A percentile compares a stretch with the other conserved stretches of the same genome.
phyloP scores from a whole-genome alignment of 176 grass and related monocot species.

The Oryza glumipatula region DNA sequence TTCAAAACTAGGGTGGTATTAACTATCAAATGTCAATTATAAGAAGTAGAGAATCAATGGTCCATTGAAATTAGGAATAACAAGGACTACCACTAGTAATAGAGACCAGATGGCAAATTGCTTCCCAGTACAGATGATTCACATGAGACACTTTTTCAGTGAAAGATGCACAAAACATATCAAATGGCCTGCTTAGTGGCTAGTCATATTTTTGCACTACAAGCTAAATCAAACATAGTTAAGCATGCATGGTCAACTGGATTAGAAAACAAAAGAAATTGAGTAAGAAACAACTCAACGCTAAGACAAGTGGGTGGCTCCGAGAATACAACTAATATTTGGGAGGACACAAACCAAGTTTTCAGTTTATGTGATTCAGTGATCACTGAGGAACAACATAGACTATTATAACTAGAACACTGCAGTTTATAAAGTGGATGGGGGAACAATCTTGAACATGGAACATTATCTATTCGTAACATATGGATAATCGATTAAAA shows the following conservation, averaged over 20 bases:
- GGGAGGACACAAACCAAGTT: not conserved
- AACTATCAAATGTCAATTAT: too few relatives aligned
- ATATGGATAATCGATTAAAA: not conserved
- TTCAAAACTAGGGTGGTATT: too few relatives aligned
- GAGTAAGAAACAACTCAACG: not conserved
- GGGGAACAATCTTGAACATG: not conserved
- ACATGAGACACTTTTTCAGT: not conserved
- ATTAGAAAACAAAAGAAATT: not conserved
- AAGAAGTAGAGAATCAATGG: too few relatives aligned
- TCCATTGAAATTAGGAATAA: not conserved
- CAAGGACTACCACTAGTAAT: not conserved
- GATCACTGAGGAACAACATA: not conserved
- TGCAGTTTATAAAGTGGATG: not conserved
- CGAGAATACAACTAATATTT: not conserved
- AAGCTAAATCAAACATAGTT: constrained; percentile 20
- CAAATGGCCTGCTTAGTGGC: not conserved
- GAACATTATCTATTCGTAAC: constrained; percentile 11
- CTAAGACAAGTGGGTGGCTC: not conserved
- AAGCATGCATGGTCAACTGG: not conserved
- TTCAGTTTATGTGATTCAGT: not conserved
- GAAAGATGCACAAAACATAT: not conserved
- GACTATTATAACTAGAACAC: not conserved
- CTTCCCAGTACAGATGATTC: not conserved
- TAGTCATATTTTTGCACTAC: not conserved
- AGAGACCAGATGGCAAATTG: not conserved